Percentiles rank a stretch among this genome's conserved stretches.
These are phyloP conservation scores for Scleroderma bovista DNA, from an alignment of 768 basidiomycete species.

Conservation along the genomic window DNA sequence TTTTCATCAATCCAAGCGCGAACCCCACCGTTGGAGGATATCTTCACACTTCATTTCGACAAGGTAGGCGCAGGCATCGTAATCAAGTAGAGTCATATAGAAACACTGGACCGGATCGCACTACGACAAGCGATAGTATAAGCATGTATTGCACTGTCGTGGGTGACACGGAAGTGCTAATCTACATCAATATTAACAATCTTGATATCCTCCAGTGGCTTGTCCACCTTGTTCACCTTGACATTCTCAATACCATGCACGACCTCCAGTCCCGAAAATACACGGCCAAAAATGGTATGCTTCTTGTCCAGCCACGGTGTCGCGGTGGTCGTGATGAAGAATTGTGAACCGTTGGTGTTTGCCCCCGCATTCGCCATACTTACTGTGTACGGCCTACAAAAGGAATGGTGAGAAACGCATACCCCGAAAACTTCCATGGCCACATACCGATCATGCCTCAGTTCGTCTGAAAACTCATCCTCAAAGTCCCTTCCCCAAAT, in stretches of 20 bases:
- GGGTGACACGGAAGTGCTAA: conserved; percentile 24
- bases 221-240: conserved; percentile 78
- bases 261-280: conserved; percentile 81
- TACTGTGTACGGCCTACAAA: conserved; percentile 79
- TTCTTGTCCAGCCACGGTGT: conserved; percentile 92
- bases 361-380: conserved; percentile 95
- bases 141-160: neutral
- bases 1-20: too few relatives aligned
- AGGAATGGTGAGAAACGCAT: conserved; percentile 2
- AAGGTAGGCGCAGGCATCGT: conserved; percentile 13
- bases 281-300: conserved; percentile 90
- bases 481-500: conserved; percentile 91
- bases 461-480: conserved; percentile 86
- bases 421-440: neutral
- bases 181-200: conserved; percentile 77
- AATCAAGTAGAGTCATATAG: conserved; percentile 29
- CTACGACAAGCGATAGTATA: conserved; percentile 27
- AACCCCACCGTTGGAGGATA: too few relatives aligned
- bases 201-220: conserved; percentile 92
- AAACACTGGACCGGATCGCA: conserved; percentile 43
- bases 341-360: conserved; percentile 90
- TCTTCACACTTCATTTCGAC: conserved; percentile 28
- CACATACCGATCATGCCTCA: conserved; percentile 82
- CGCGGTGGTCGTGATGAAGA: conserved; percentile 95
- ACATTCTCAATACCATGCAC: conserved; percentile 90